Percentiles rank a stretch among this genome's conserved stretches.
These are phyloP conservation scores for Neurospora cerealis DNA, from an alignment of 495 filamentous ascomycete genomes.

Conservation along the genomic window DNA sequence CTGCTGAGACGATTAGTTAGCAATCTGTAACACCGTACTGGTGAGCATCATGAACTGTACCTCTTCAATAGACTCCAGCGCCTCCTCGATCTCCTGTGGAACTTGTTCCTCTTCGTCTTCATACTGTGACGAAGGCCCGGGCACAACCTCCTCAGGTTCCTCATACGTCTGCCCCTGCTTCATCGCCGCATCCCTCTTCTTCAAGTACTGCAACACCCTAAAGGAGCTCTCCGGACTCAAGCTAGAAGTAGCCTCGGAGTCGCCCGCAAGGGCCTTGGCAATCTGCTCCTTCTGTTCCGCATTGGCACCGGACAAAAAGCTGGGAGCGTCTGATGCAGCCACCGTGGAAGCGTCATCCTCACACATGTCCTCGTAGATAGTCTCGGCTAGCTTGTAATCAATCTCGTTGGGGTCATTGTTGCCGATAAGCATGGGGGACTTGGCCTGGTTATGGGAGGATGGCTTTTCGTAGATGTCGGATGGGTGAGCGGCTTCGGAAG, in stretches of 20 bases:
- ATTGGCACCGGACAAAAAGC: constrained; percentile 18
- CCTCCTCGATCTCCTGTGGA: background rate
- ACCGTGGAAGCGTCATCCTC: constrained; percentile 23
- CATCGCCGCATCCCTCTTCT: background rate
- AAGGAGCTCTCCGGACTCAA: background rate
- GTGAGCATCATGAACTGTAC: background rate
- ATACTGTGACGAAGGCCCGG: constrained; percentile 1
- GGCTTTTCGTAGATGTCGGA: constrained; percentile 8
- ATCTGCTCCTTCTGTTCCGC: constrained; percentile 24
- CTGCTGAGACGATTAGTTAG: constrained; percentile 7
- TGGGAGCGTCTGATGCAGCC: constrained; percentile 22
- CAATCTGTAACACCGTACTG: background rate
- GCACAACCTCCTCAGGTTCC: constrained; percentile 5
- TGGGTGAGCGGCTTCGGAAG: constrained; percentile 1
- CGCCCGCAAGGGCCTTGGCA: constrained; percentile 2
- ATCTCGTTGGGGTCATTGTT: background rate
- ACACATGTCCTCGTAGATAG: constrained; percentile 12
- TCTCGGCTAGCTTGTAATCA: constrained; percentile 7
- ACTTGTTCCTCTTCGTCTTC: background rate
- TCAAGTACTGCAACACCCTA: background rate
- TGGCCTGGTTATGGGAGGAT: constrained; percentile 4
- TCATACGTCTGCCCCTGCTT: constrained; percentile 1
- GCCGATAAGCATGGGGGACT: background rate
- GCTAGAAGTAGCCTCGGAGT: constrained; percentile 8
- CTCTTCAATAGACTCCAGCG: background rate